phyloP scores from a whole-genome alignment of 768 basidiomycete genomes.

The Xerocomellus intermedius region DNA sequence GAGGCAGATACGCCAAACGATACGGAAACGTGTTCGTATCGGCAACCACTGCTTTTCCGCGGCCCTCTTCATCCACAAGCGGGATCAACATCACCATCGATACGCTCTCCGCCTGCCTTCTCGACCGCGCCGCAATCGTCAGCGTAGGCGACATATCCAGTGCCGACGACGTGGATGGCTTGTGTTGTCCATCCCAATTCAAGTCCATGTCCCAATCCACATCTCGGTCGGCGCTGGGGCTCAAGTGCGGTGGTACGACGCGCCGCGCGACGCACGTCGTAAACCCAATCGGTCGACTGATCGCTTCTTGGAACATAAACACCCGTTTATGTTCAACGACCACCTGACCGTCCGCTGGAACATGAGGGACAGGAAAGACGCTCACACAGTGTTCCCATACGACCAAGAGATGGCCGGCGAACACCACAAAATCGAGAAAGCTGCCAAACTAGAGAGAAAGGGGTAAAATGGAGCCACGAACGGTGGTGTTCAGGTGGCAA shows the following conservation, averaged over 20 bases:
- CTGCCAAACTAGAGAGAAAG: constrained; percentile 18
- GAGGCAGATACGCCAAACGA: constrained; percentile 14
- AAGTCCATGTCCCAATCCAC: neutral
- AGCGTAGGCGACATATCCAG: constrained; percentile 11
- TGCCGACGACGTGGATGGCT: neutral
- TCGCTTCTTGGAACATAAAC: constrained; percentile 27
- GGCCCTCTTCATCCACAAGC: constrained; percentile 5
- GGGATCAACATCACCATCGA: constrained; percentile 28
- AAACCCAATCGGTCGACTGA: constrained; percentile 25
- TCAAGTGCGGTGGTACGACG: neutral
- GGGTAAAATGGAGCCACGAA: neutral
- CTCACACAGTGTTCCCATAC: constrained; percentile 30
- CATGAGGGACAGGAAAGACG: constrained; percentile 23
- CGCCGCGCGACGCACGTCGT: constrained; percentile 25
- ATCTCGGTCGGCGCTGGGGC: neutral
- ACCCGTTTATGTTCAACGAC: constrained; percentile 23
- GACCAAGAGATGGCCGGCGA: constrained; percentile 22
- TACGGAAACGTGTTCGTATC: constrained; percentile 18
- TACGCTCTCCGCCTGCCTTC: constrained; percentile 10
- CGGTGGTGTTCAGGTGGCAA: neutral
- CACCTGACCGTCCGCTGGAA: constrained; percentile 22
- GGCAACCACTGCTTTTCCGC: neutral
- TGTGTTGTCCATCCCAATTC: neutral
- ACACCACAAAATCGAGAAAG: constrained; percentile 27
- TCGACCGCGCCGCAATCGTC: constrained; percentile 27